These are phyloP conservation scores for Sugiyamaella pinicola DNA, from an alignment of 1,139 yeast species.

Conservation along the genomic window DNA sequence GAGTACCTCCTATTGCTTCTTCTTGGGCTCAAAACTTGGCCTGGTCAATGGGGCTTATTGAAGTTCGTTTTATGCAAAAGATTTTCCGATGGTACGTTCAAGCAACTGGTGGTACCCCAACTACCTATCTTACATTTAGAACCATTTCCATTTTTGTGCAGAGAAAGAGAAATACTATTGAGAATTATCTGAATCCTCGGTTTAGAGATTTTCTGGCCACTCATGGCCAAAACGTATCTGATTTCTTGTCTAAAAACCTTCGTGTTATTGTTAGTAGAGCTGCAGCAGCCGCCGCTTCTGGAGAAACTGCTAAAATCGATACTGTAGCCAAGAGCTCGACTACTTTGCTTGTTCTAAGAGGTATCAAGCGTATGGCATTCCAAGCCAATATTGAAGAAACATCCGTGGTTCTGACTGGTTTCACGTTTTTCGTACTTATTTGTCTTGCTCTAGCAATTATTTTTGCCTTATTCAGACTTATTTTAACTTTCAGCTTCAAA, in stretches of 20 bases:
- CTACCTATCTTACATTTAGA: slow-evolving; percentile 57
- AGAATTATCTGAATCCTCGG: slow-evolving; percentile 33
- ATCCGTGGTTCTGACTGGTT: slow-evolving; percentile 78
- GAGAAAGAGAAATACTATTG: slow-evolving; percentile 42
- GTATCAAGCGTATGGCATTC: slow-evolving; percentile 90
- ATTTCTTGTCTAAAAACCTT: slow-evolving; percentile 8
- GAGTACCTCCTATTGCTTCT: slow-evolving; percentile 94
- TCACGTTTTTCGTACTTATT: slow-evolving; percentile 80
- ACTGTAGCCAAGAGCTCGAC: slow-evolving; percentile 30
- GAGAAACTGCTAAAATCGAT: not conserved
- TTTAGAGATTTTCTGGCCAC: slow-evolving; percentile 31
- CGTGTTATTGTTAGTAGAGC: slow-evolving; percentile 4
- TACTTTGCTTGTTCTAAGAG: slow-evolving; percentile 64
- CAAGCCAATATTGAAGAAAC: slow-evolving; percentile 84
- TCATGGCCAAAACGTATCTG: slow-evolving; percentile 21
- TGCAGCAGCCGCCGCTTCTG: no score
- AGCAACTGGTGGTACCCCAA: slow-evolving; percentile 87
- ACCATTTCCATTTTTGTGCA: slow-evolving; percentile 76
- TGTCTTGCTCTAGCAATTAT: slow-evolving; percentile 38
- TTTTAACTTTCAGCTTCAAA: slow-evolving; percentile 26
- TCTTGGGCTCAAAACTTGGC: slow-evolving; percentile 97
- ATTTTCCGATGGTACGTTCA: slow-evolving; percentile 95
- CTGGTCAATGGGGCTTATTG: slow-evolving; percentile 93
- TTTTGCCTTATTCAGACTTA: slow-evolving; percentile 28
- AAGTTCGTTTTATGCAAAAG: slow-evolving; percentile 73